phyloP scores from a whole-genome alignment of 306 rosid species.

The Citrullus colocynthis region DNA sequence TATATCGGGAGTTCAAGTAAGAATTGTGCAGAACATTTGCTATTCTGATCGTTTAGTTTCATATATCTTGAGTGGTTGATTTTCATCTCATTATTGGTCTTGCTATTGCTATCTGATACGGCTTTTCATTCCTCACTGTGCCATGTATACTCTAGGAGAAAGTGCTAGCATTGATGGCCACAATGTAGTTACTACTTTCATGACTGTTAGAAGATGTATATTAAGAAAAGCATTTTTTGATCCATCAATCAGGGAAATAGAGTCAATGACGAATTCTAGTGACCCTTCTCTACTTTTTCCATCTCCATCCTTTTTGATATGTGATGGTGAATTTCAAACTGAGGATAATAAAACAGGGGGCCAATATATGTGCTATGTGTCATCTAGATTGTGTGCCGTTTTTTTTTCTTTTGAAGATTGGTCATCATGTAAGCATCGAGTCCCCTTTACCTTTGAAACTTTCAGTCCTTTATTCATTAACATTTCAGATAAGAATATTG shows the following conservation, averaged over 20 bases:
- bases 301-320: not conserved
- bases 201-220: not conserved
- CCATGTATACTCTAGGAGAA: not conserved
- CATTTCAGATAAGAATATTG: not conserved
- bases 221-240: not conserved
- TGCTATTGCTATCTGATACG: not conserved
- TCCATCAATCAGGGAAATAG: not conserved
- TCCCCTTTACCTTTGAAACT: not conserved
- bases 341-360: not conserved
- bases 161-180: not conserved
- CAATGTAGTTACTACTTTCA: not conserved
- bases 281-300: not conserved
- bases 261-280: not conserved
- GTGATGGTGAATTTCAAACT: not conserved
- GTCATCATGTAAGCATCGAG: not conserved
- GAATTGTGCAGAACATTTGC: not conserved
- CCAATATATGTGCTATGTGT: not conserved
- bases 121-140: not conserved
- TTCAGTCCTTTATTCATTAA: not conserved
- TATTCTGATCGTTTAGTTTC: not conserved
- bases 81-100: not conserved
- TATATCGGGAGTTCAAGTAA: not conserved
- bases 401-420: not conserved
- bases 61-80: not conserved
- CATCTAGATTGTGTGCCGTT: not conserved